phyloP scores from a whole-genome alignment of 768 basidiomycete species.

The Lactifluus piperatus region DNA sequence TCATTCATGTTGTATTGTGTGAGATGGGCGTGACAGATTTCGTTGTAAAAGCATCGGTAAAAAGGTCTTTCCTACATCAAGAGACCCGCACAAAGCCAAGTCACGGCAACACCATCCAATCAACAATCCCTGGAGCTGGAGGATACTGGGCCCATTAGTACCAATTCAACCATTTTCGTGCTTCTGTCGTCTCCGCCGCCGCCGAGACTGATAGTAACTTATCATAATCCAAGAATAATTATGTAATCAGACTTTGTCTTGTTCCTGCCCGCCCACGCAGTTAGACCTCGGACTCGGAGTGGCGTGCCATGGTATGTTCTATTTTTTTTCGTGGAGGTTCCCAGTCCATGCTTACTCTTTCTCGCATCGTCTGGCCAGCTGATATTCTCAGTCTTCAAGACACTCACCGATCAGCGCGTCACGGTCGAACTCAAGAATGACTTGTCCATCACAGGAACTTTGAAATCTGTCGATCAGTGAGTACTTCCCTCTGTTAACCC shows the following conservation, averaged over 20 bases:
- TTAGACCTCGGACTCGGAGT: not conserved
- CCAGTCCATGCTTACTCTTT: not conserved
- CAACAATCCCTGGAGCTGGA: too few relatives aligned
- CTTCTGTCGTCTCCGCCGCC: too few relatives aligned
- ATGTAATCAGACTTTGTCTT: not conserved
- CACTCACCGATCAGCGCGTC: conserved; percentile 93
- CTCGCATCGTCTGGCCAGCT: conserved; percentile 38
- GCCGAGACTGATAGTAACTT: too few relatives aligned
- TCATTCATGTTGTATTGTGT: not conserved
- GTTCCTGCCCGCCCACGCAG: too few relatives aligned
- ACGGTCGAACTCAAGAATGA: conserved; percentile 99
- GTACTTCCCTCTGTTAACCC: conserved; percentile 25
- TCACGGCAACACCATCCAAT: too few relatives aligned
- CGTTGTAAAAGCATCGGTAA: too few relatives aligned
- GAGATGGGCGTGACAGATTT: too few relatives aligned
- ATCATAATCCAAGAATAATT: not conserved
- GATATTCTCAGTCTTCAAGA: conserved; percentile 98
- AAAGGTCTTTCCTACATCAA: too few relatives aligned
- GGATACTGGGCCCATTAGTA: too few relatives aligned
- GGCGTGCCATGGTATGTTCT: conserved; percentile 10
- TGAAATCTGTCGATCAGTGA: conserved; percentile 98
- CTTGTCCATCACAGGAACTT: conserved; percentile 86
- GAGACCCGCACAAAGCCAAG: too few relatives aligned
- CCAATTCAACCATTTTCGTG: too few relatives aligned
- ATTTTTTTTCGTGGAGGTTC: not conserved